Evolutionary conservation across 129 eudicot genomes (phyloP), one percentile per base, ranked within the genome.

Genomic region (Lactuca saligna): DNA sequence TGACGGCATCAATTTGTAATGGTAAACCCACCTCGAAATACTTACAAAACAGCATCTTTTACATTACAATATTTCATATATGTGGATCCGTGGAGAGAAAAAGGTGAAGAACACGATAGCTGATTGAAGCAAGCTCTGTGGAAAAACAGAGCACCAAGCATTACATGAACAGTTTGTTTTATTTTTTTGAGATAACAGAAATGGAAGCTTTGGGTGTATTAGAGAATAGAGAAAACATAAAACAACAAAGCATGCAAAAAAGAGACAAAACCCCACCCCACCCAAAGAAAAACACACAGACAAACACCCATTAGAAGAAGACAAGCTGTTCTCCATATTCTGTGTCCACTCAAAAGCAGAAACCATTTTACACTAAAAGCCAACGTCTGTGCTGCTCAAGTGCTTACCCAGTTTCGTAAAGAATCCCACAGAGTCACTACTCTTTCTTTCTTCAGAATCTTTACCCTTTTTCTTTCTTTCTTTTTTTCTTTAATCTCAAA

Each of bases 351-450:
- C 42, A 76, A 75, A 77, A 76, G 71, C 72, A 71, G 70, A 56
- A 79, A 63, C 80, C 42, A 69, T 75, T 75, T 69, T 46, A 42
- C 79, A 68, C 74, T 73, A 85, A 74, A 77, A 71, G 75, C 81
- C 79, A 77, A 57, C 70, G 41, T 74, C 32, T 72, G 66, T 48
- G 66, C 66, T 63, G 72, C 73, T 53, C 37, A 78, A 62, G 65
- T 72, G 79, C 75, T 73, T 56, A 41, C 87, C 85, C 84, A 72
- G 76, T 87, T 80, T 72, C 65, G 83, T 64, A 74, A 75, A 73
- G 71, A 73, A 73, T 63, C 78, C 56, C 79, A 66, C 68, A 75
- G 60, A 74, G 54, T 33, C 74, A 63, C 78, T 54, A 73, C 44
- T 57, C 50, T 57, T 11, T 44, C 65, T 66, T 66, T 57, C 62